Conservation (phyloP, 2,329 filamentous ascomycete species). For the Pseudogymnoascus sp. region DNA sequence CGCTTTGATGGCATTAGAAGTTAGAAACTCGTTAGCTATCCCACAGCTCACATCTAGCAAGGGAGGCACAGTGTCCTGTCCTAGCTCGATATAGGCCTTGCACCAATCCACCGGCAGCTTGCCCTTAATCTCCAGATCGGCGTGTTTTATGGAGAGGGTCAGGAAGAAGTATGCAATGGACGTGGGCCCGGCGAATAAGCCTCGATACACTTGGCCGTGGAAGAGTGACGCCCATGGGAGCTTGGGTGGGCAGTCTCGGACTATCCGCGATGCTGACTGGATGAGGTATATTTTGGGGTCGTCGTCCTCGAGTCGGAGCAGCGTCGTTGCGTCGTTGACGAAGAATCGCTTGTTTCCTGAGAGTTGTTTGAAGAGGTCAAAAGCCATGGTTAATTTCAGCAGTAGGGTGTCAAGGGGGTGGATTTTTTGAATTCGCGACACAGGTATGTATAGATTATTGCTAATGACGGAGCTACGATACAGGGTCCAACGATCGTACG, state of each 20-base stretch:
- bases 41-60: conserved; percentile 7
- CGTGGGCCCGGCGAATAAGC: conserved; percentile 45
- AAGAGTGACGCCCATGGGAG: conserved; percentile 9
- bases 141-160: conserved; percentile 35
- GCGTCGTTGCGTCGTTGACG: not conserved
- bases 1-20: conserved; percentile 12
- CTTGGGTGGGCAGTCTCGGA: conserved; percentile 9
- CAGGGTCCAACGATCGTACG: not conserved
- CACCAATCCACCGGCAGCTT: conserved; percentile 11
- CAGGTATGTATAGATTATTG: not conserved
- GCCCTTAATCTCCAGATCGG: conserved; percentile 32
- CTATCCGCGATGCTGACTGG: conserved; percentile 1
- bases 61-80: not conserved
- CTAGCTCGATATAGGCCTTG: conserved; percentile 11
- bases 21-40: conserved; percentile 12
- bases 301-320: conserved; percentile 7
- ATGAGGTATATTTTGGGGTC: conserved; percentile 11
- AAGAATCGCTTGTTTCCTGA: not conserved
- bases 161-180: conserved; percentile 49
- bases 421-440: not conserved
- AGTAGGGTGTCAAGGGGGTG: not conserved
- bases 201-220: conserved; percentile 19
- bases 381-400: not conserved
- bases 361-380: not conserved
- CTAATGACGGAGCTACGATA: not conserved